Conservation (phyloP, 2,329 filamentous ascomycete species). For the Fusarium falciforme region DNA sequence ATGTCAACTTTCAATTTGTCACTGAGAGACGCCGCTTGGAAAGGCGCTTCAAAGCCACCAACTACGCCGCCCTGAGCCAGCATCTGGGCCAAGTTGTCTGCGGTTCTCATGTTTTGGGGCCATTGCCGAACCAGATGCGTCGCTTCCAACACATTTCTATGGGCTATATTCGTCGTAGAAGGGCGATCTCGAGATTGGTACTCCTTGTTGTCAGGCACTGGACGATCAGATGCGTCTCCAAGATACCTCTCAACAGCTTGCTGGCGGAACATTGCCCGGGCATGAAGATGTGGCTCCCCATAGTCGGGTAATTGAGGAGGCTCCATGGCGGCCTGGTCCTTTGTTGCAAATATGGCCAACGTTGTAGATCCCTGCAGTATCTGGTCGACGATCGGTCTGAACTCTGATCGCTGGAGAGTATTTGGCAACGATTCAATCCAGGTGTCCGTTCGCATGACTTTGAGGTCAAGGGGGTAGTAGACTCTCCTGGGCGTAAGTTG, state of each 20-base stretch:
- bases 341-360: constrained; percentile 38
- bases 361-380: constrained; percentile 47
- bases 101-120: constrained; percentile 34
- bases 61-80: constrained; percentile 23
- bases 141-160: constrained; percentile 40
- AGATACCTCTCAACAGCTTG: constrained; percentile 27
- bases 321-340: constrained; percentile 16
- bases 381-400: constrained; percentile 44
- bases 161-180: constrained; percentile 28
- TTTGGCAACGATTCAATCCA: constrained; percentile 47
- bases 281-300: constrained; percentile 33
- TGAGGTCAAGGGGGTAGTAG: constrained; percentile 52
- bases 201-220: neutral
- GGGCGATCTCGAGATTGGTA: constrained; percentile 38
- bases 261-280: constrained; percentile 29
- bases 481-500: constrained; percentile 46
- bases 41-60: constrained; percentile 30
- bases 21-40: constrained; percentile 31
- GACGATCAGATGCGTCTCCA: constrained; percentile 9
- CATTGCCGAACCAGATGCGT: constrained; percentile 24
- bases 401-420: constrained; percentile 51
- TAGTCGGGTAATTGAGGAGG: constrained; percentile 7
- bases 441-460: constrained; percentile 48
- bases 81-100: constrained; percentile 25
- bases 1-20: constrained; percentile 35